These are phyloP conservation scores for Bryoerythrophyllum caledonicum DNA, from an alignment of 225 moss, liverwort and hornwort genomes.

Conservation along the genomic window DNA sequence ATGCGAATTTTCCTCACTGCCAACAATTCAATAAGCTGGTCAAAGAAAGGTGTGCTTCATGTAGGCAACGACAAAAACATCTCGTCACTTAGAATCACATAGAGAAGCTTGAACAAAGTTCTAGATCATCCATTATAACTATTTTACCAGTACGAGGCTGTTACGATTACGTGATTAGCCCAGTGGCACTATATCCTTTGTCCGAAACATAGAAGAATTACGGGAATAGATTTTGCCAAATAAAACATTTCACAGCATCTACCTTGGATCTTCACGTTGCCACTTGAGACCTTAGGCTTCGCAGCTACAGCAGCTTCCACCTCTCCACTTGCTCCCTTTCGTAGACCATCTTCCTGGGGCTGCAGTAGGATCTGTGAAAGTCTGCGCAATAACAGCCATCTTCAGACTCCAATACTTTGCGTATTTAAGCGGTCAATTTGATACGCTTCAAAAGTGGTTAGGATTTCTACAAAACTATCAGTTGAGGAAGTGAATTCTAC, in stretches of 20 bases:
- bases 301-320: conserved; percentile 67
- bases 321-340: conserved; percentile 58
- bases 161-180: no score
- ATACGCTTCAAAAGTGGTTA: background rate
- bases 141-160: background rate
- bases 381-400: conserved; percentile 40
- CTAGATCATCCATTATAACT: background rate
- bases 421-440: background rate
- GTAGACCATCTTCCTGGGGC: conserved; percentile 73
- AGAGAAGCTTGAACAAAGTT: background rate
- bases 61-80: background rate
- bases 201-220: background rate
- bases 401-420: background rate
- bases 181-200: background rate
- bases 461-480: background rate
- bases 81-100: background rate
- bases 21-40: conserved; percentile 21
- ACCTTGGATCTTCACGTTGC: conserved; percentile 95
- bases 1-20: conserved; percentile 96
- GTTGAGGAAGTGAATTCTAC: background rate
- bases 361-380: conserved; percentile 88
- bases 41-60: background rate
- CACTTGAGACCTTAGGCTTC: conserved; percentile 75
- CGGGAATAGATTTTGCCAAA: background rate
- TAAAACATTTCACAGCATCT: background rate